Evolutionary conservation across 1,139 yeast species (phyloP).

Genomic region (Lodderomyces orthopsilosis): DNA sequence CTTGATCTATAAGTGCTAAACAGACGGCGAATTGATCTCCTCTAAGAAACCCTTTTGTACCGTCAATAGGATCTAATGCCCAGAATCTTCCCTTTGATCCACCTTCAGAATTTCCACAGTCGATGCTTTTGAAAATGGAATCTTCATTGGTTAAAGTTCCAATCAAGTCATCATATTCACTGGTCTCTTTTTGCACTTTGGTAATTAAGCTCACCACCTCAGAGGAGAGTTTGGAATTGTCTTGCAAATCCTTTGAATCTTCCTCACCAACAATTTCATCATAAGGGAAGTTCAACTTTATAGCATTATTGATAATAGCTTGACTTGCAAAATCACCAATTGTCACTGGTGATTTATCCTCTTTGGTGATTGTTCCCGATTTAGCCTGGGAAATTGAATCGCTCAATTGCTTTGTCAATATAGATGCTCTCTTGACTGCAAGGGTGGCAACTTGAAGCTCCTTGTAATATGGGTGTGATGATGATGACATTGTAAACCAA

Average conservation of each 20-base stretch:
- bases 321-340: conserved; percentile 97
- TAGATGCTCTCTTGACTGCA: conserved; percentile 87
- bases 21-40: conserved; percentile 98
- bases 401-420: conserved; percentile 70
- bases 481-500: conserved; percentile 10
- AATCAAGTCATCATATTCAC: conserved; percentile 22
- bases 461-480: conserved; percentile 33
- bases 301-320: conserved; percentile 84
- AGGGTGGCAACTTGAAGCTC: conserved; percentile 79
- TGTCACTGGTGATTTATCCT: conserved; percentile 93
- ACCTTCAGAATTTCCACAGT: conserved; percentile 74
- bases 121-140: conserved; percentile 65
- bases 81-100: conserved; percentile 81
- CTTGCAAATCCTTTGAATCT: conserved; percentile 65
- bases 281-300: conserved; percentile 70
- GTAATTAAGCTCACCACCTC: conserved; percentile 49
- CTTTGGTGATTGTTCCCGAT: conserved; percentile 69
- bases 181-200: conserved; percentile 39
- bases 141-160: conserved; percentile 45
- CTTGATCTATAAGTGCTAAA: conserved; percentile 81
- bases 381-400: conserved; percentile 60
- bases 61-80: conserved; percentile 98
- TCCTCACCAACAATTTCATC: conserved; percentile 96
- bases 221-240: conserved; percentile 36
- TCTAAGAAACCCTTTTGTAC: conserved; percentile 93